Evolutionary conservation across 179 eudicot species (phyloP), one percentile per base, ranked within the genome.

Genomic region (Spergularia azorica): DNA sequence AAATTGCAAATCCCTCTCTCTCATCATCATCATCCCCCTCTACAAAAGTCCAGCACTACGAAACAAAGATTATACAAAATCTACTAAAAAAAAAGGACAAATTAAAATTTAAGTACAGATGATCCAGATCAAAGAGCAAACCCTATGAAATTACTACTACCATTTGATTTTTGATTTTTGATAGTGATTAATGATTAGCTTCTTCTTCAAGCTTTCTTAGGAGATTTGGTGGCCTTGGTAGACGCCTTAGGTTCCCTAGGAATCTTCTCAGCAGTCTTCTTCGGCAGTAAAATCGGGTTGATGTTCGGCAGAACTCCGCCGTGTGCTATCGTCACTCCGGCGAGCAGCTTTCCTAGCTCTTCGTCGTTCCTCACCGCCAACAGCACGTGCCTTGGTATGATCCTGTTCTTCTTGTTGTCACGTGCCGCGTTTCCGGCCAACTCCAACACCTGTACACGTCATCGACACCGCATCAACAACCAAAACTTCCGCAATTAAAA

Each of bases 361-460:
- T 90, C 94, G 5, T 90, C 93, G 18, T 90, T 90, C 87, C 93
- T 88, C n/a, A 90, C 76, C 0, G 93, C 93, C 62, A 90, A 71
- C 3, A 89, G 73, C 10, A 79, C 79, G 38, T 79, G 82, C 63
- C 82, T 75, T 36, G 82, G 82, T 46, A 79, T 88, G 12, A 90
- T 90, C 61, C 93, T 83, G 71, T 60, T 83, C 88, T 88, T 90
- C 87, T 90, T 88, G 86, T 88, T 90, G 81, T 90, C 89, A 1
- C 90, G 72, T 0, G 93, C 91, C 0, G 93, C 93, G 16, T 89
- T 89, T 39, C 93, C 93, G 2, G 93, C 93, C 83, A 89, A 83
- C 59, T 90, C 93, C 73, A 90, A 21, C 0, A 90, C 93, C 93
- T 90, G 63, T 20, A 73, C 16, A 50, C 48, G 48, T 41, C 26